Percentiles rank a stretch among this genome's conserved stretches.
Conservation (phyloP, 805 yeast genomes). For the Kregervanrija fluxuum region DNA sequence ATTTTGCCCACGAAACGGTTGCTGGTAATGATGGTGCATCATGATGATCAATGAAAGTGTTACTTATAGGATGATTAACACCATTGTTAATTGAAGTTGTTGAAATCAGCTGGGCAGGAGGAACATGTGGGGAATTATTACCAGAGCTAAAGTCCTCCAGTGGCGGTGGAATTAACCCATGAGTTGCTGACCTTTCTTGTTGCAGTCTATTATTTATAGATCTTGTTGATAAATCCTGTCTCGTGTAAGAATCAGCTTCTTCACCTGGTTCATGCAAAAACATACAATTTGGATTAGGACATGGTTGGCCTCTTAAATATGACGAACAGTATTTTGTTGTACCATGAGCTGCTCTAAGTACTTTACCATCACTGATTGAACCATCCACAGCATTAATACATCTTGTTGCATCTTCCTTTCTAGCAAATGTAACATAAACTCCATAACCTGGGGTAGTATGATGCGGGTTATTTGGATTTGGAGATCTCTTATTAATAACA, state of each 20-base stretch:
- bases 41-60: constrained; percentile 1
- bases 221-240: constrained; percentile 79
- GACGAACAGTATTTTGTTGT: constrained; percentile 98
- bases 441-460: constrained; percentile 70
- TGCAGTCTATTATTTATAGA: constrained; percentile 45
- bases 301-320: constrained; percentile 86
- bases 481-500: constrained; percentile 78
- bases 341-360: constrained; percentile 93
- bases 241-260: constrained; percentile 93
- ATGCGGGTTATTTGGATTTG: constrained; percentile 30
- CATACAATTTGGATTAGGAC: constrained; percentile 99
- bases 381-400: constrained; percentile 94
- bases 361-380: constrained; percentile 83
- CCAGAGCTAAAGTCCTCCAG: constrained; percentile 12
- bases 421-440: constrained; percentile 89
- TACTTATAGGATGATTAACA: not conserved
- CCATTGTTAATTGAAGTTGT: constrained; percentile 1
- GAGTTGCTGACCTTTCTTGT: constrained; percentile 26
- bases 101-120: constrained; percentile 10
- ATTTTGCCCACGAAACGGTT: constrained; percentile 60
- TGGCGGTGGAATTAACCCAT: constrained; percentile 27
- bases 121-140: constrained; percentile 11
- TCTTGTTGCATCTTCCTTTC: constrained; percentile 89
- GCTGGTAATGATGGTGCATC: constrained; percentile 46
- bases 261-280: constrained; percentile 98